Evolutionary conservation across 1,284 basidiomycete genomes (phyloP).

Genomic region (Ceratobasidium sp.): DNA sequence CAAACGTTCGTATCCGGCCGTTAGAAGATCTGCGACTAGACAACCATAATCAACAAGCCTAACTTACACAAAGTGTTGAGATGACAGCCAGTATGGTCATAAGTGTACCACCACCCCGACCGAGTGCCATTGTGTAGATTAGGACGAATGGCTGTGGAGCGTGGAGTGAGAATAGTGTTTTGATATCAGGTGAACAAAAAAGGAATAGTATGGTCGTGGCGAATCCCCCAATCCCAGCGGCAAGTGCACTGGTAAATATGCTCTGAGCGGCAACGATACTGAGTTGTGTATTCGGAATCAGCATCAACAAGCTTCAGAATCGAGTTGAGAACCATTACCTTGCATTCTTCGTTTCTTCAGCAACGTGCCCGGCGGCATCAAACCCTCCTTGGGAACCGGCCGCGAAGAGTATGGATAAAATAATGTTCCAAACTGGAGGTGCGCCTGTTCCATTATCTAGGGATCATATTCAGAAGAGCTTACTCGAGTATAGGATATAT

Average conservation of each 20-base stretch:
- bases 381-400: slow-evolving; percentile 56
- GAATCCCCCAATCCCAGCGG: slow-evolving; percentile 54
- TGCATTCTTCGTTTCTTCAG: slow-evolving; percentile 58
- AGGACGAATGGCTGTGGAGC: slow-evolving; percentile 58
- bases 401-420: slow-evolving; percentile 53
- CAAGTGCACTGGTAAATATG: slow-evolving; percentile 55
- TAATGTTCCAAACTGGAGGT: slow-evolving; percentile 54
- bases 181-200: slow-evolving; percentile 56
- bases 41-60: neutral
- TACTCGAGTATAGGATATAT: neutral
- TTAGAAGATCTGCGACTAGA: neutral
- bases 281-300: neutral
- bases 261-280: slow-evolving; percentile 55
- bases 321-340: slow-evolving; percentile 12
- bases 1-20: slow-evolving; percentile 54
- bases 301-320: too few relatives aligned
- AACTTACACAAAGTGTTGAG: slow-evolving; percentile 52
- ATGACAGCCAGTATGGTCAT: slow-evolving; percentile 57
- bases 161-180: slow-evolving; percentile 53
- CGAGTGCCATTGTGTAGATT: slow-evolving; percentile 56
- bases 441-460: slow-evolving; percentile 57
- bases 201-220: slow-evolving; percentile 54
- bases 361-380: slow-evolving; percentile 57
- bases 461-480: neutral
- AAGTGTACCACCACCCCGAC: slow-evolving; percentile 55